Evolutionary conservation across 179 eudicot species (phyloP).

Genomic region (Spergularia azorica): DNA sequence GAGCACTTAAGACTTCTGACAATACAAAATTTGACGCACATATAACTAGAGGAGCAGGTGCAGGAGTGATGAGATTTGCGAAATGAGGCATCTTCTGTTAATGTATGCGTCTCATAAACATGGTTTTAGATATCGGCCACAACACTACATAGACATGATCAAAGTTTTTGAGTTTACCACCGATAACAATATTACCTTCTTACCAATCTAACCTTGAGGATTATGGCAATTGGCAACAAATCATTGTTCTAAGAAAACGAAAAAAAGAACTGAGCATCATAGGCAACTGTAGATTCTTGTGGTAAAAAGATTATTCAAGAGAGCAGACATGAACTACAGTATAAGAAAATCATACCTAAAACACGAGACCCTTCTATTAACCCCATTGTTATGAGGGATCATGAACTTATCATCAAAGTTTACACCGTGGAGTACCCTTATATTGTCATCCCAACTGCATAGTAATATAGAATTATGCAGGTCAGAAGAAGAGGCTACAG

Average conservation of each 20-base stretch:
- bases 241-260: too few species aligned
- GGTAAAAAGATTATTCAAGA: not conserved
- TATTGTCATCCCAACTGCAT: constrained; percentile 68
- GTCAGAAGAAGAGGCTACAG: constrained; percentile 13
- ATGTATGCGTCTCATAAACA: not conserved
- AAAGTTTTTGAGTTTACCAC: too few species aligned
- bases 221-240: too few species aligned
- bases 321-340: not conserved
- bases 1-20: not conserved
- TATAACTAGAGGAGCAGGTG: not conserved
- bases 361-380: constrained; percentile 73
- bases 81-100: not conserved
- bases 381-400: constrained; percentile 67
- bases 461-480: constrained; percentile 9
- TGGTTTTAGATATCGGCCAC: too few species aligned
- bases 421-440: constrained; percentile 65
- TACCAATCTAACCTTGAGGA: too few species aligned
- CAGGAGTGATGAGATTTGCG: not conserved
- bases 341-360: constrained; percentile 53
- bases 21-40: not conserved
- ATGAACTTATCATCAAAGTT: constrained; percentile 68
- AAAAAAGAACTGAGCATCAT: too few species aligned
- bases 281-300: too few species aligned
- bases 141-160: too few species aligned
- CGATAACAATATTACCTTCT: too few species aligned